phyloP scores from a whole-genome alignment of 2,329 filamentous ascomycete genomes.

The Phyllosticta citribraziliensis region DNA sequence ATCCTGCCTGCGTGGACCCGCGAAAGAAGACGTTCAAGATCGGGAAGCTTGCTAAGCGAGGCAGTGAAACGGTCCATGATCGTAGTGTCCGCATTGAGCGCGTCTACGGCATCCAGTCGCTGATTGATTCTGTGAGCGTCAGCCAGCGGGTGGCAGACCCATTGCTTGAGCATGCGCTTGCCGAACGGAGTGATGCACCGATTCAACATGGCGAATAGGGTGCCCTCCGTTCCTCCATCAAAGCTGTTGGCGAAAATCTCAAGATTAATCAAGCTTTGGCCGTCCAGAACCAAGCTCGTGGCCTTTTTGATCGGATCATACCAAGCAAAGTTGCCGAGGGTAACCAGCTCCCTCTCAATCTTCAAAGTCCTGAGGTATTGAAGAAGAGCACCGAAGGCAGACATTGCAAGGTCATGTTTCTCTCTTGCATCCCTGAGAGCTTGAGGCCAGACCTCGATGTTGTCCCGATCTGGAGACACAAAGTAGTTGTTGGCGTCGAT shows the following conservation, averaged over 20 bases:
- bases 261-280: conserved; percentile 95
- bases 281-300: conserved; percentile 83
- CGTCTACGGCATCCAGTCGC: conserved; percentile 84
- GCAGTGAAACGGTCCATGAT: conserved; percentile 81
- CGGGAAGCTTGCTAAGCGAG: conserved; percentile 83
- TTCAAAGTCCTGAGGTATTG: conserved; percentile 78
- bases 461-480: conserved; percentile 45
- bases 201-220: conserved; percentile 82
- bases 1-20: conserved; percentile 89
- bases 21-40: conserved; percentile 87
- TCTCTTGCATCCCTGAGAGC: conserved; percentile 61
- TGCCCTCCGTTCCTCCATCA: conserved; percentile 76
- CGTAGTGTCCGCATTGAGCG: conserved; percentile 72
- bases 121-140: conserved; percentile 85
- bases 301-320: conserved; percentile 90
- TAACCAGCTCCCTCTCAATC: conserved; percentile 77
- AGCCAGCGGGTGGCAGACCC: conserved; percentile 92
- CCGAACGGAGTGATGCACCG: conserved; percentile 94
- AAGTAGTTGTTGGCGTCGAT: conserved; percentile 77
- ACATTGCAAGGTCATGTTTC: conserved; percentile 71
- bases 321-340: conserved; percentile 79
- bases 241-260: conserved; percentile 91
- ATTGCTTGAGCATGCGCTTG: conserved; percentile 90
- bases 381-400: conserved; percentile 77
- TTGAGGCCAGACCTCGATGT: conserved; percentile 65